Base-by-base conservation (phyloP, 2,329 filamentous ascomycete genomes). In the Fusarium sp. region DNA sequence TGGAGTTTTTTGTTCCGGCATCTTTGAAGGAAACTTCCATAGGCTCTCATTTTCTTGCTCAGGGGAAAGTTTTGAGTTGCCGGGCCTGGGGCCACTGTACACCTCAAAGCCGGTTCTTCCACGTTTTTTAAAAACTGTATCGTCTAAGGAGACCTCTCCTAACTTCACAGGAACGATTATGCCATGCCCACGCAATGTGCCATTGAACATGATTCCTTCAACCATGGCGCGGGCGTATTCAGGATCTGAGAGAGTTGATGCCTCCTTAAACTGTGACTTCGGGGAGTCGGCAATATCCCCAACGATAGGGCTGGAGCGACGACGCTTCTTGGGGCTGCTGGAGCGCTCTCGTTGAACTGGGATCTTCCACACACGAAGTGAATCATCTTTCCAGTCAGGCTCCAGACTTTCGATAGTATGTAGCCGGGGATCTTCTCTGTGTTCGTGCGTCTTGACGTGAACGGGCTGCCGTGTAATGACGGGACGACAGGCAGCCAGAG, bases 391-490 rank as follows among this genome's bases (percentile, higher is more conserved):
- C 87, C 89, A 97, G 52, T 93, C 90, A 0, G 94, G 92, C 30
- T 83, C 78, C 40, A 75, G 61, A 27, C 76, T 74, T 5, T 69
- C 43, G 18, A 75, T 57, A n/a, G 70, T 65, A 5, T 68, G 65
- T 8, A 70, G 56, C 11, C 82, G 78, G 8, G 82, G 79, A 55
- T 86, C 83, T 12, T 81, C 73, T 43, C 83, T 81, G 51, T 92
- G 87, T 79, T 99, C 96, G 67, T 88, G 85, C 3, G 91, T 85
- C 32, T 82, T 83, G n/a, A 98, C 81, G 0, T 91, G 91, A 77
- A 97, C 86, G 1, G 93, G 91, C 73, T 93, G 94, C 40, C 96
- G 88, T 74, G 98, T 95, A 52, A 98, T 89, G 79, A 97, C 97
- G 32, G 90, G 85, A 47, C 96, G 88, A 18, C 92, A 91, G 1